Evolutionary conservation across 2,329 filamentous ascomycete species (phyloP), one percentile per base, ranked within the genome.

Genomic region (Aspergillus calidoustus): DNA sequence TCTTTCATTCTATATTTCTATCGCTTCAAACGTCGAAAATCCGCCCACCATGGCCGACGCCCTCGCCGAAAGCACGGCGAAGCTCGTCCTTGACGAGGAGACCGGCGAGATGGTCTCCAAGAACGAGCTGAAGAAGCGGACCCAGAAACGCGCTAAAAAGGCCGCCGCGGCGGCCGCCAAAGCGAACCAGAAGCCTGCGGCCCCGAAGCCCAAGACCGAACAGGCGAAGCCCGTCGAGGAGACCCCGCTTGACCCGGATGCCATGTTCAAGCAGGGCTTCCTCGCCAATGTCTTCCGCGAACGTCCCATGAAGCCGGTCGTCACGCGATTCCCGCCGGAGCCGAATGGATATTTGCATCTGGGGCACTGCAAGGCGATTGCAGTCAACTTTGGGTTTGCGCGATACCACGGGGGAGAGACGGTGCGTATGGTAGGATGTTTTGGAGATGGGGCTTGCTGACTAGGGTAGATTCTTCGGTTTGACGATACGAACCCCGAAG

Each of bases 361-460:
- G 69, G 94, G 94, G 22, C 95, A 98, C 75, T 91, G 91, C 67
- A 98, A 98, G 81, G 94, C 95, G 23, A 97, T 98, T 76, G 90
- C 92, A 0, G 88, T 98, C 77, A 97, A 98, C 79, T 98, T 98
- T 79, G 94, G 94, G 7, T 98, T 97, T 75, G 94, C 95, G 15
- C 87, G 86, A 72, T 88, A 89, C 72, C 91, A 96, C 74, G 90
- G 90, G 41, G 94, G 94, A 61, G 82, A 89, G 64, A 68, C 66
- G 34, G 63, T 61, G 57, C n/a, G 63, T 57, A 17, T 19, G 9
- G 23, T 13, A 8, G 2, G 1, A 30, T n/a, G 19, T 9, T 15
- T 47, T 41, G 6, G n/a, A 5, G 25, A 34, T 17, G n/a, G 22
- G 38, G 25, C 7, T 17, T 48, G 19, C 63, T 65, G 48, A 63